Evolutionary conservation across 305 asterid genomes (phyloP), one percentile per base, ranked within the genome.

Genomic region (Salvia sclarea): DNA sequence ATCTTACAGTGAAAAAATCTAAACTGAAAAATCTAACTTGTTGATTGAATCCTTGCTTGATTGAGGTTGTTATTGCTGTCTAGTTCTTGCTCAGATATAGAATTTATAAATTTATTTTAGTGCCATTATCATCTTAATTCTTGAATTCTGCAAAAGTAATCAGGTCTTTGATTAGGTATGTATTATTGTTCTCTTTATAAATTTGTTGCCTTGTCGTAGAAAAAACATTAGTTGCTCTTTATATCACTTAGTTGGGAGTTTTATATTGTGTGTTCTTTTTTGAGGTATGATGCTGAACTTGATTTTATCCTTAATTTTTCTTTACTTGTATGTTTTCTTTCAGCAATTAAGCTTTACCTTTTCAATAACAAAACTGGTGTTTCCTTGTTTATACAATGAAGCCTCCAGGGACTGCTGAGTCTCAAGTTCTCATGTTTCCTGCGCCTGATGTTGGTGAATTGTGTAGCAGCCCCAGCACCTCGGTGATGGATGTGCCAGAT

Each of bases 361-460:
- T 57, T 52, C 21, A 31, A 16, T 54, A 35, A 65, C 35, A 56
- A 48, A 65, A 65, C 66, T 61, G 30, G 55, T 28, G 54, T 75
- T 53, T 57, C 75, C 66, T 62, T 71, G 73, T 83, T 63, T 79
- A 62, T 75, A 41, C 75, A 77, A 70, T 86, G 88, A 85, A 95
- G 99, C 99, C 96, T 78, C 99, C 99, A 71, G 96, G 98, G 76
- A 80, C 88, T 77, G 97, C 85, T 8, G 97, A 88, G 79, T 81
- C 95, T 73, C 98, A 82, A 74, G 85, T 85, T 78, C 76, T 73
- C 53, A 60, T 76, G 73, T 78, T 82, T 77, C 75, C 91, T 78
- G 78, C 88, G 28, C 82, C 95, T 55, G 99, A 88, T 73, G 77
- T 86, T 72, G 95, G 85, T 73, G 98, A 95, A 74, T 53, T 84